Evolutionary conservation across 345 rosid genomes (phyloP), one percentile per base, ranked within the genome.

Genomic region (Erodium maritimum): DNA sequence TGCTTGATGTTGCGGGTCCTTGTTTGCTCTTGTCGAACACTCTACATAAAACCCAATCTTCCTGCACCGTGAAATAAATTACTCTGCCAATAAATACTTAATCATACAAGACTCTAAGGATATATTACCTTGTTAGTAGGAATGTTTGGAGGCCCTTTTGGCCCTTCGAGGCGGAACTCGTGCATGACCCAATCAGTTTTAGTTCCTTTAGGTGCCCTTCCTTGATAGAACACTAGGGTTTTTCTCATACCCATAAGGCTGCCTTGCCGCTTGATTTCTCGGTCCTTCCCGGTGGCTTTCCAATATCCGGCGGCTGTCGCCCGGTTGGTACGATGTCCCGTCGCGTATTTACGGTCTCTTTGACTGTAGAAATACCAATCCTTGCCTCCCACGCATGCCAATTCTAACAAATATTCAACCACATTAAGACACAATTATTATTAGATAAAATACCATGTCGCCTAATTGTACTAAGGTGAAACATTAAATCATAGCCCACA

Each of bases 31-130:
- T 91, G 59, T 75, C 65, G 68, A 84, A 80, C 72, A 86, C 73
- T 57, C 95, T 74, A 22, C 97, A 88, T 55, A 91, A 63, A 4
- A 84, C 95, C 96, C 91, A 91, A 60, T 91, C 97, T 71, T 84
- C 91, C 95, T 87, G 72, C 33, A 59, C 55, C n/a, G 16, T 46
- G 4, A 1, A 25, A 25, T 25, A n/a, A n/a, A n/a, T n/a, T n/a
- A n/a, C n/a, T n/a, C n/a, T n/a, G n/a, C n/a, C n/a, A n/a, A n/a
- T n/a, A n/a, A n/a, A n/a, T n/a, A n/a, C n/a, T n/a, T n/a, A n/a
- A n/a, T n/a, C n/a, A n/a, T n/a, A n/a, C n/a, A n/a, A n/a, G n/a
- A n/a, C n/a, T n/a, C n/a, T n/a, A n/a, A n/a, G n/a, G n/a, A 11
- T 46, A 17, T 46, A 13, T 17, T 46, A 46, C 51, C 51, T 46